Evolutionary conservation across 257 asterid species (phyloP).

Genomic region (Anisodus acutangulus): DNA sequence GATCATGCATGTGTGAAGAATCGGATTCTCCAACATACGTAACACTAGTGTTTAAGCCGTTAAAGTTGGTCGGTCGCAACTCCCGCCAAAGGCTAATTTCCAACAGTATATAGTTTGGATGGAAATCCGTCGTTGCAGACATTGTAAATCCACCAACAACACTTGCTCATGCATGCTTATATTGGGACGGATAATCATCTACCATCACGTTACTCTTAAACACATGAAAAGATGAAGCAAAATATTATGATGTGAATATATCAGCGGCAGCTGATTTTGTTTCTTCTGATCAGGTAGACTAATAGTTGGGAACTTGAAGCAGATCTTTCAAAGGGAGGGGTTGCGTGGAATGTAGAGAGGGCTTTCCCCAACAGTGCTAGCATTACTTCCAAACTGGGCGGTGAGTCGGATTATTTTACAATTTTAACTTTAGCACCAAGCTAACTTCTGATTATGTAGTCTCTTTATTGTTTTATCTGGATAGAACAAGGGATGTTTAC

Average conservation of each 20-base stretch:
- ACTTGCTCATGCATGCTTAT: constrained; percentile 5
- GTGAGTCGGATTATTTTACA: constrained; percentile 45
- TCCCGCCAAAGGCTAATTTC: too few relatives aligned
- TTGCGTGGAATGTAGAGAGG: constrained; percentile 97
- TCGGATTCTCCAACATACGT: too few relatives aligned
- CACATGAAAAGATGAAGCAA: neutral
- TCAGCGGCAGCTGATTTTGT: constrained; percentile 22
- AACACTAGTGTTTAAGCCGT: too few relatives aligned
- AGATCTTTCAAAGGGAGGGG: constrained; percentile 81
- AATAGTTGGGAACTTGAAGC: constrained; percentile 86
- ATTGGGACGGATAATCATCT: neutral
- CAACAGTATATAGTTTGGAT: neutral
- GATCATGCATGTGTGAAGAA: too few relatives aligned
- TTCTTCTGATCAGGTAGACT: constrained; percentile 69
- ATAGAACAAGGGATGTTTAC: neutral
- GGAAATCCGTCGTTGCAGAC: neutral
- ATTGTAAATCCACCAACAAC: neutral
- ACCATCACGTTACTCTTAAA: neutral
- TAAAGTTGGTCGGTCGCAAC: too few relatives aligned
- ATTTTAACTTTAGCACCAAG: neutral
- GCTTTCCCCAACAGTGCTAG: constrained; percentile 91
- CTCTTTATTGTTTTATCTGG: constrained; percentile 2
- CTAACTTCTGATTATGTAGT: constrained; percentile 15
- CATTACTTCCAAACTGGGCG: constrained; percentile 97
- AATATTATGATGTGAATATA: constrained; percentile 26